phyloP scores from a whole-genome alignment of 257 asterid species.

The Pogostemon cablin region DNA sequence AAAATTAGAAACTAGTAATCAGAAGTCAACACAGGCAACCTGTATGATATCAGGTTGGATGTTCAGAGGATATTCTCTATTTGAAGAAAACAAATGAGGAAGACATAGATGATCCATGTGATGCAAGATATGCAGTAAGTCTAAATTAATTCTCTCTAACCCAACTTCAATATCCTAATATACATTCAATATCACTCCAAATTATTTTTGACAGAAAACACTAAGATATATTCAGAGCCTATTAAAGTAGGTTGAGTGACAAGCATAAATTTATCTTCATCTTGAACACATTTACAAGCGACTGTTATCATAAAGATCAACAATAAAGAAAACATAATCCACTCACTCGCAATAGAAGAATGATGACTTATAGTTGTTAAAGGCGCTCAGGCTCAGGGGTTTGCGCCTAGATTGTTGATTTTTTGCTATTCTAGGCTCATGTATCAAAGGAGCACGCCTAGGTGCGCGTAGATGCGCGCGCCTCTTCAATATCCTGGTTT shows the following conservation, averaged over 20 bases:
- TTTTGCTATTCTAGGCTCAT: no score
- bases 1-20: neutral
- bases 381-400: no score
- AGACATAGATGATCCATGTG: neutral
- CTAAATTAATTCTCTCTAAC: neutral
- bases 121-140: neutral
- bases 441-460: no score
- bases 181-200: neutral
- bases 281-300: neutral
- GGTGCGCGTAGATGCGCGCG: no score
- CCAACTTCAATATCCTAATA: neutral
- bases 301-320: neutral
- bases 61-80: neutral
- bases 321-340: neutral
- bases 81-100: neutral
- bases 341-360: neutral
- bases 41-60: neutral
- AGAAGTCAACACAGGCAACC: neutral
- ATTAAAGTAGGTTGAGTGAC: neutral
- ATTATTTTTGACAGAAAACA: neutral
- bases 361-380: neutral
- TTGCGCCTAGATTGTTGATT: no score
- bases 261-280: constrained; percentile 4
- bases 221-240: neutral
- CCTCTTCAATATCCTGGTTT: no score